Evolutionary conservation across 2,329 filamentous ascomycete species (phyloP).

Genomic region (Geosmithia putterillii): DNA sequence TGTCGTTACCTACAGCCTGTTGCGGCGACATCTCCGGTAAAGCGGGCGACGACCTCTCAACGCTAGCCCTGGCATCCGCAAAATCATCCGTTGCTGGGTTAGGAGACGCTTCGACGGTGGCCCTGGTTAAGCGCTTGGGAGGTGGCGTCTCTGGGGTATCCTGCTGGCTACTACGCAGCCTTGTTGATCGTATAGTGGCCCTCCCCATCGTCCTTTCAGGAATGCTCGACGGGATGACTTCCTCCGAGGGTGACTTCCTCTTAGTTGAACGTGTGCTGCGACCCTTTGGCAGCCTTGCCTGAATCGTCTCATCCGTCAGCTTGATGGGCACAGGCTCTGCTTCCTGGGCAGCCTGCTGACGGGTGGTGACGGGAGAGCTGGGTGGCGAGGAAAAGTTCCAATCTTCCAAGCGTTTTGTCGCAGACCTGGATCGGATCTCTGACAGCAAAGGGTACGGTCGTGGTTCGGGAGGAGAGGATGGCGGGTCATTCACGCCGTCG

Average conservation of each 20-base stretch:
- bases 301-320: constrained; percentile 3
- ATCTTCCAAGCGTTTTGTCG: constrained; percentile 18
- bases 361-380: constrained; percentile 30
- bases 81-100: constrained; percentile 33
- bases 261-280: not conserved
- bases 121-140: constrained; percentile 1
- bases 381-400: constrained; percentile 49
- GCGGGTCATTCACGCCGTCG: constrained; percentile 38
- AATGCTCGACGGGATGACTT: constrained; percentile 17
- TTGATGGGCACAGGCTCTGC: constrained; percentile 6
- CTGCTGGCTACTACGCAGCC: not conserved
- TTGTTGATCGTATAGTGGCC: not conserved
- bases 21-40: constrained; percentile 2
- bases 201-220: constrained; percentile 5
- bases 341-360: constrained; percentile 9
- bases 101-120: constrained; percentile 13
- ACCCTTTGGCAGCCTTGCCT: constrained; percentile 3
- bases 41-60: constrained; percentile 10
- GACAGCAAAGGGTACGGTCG: constrained; percentile 38
- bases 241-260: not conserved
- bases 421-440: constrained; percentile 38
- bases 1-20: constrained; percentile 9
- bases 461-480: constrained; percentile 46
- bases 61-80: constrained; percentile 36
- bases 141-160: constrained; percentile 5